A percentile compares a stretch with the other conserved stretches of the same genome.
phyloP scores from a whole-genome alignment of 2,329 filamentous ascomycete genomes.

The Podosphaera leucotricha region DNA sequence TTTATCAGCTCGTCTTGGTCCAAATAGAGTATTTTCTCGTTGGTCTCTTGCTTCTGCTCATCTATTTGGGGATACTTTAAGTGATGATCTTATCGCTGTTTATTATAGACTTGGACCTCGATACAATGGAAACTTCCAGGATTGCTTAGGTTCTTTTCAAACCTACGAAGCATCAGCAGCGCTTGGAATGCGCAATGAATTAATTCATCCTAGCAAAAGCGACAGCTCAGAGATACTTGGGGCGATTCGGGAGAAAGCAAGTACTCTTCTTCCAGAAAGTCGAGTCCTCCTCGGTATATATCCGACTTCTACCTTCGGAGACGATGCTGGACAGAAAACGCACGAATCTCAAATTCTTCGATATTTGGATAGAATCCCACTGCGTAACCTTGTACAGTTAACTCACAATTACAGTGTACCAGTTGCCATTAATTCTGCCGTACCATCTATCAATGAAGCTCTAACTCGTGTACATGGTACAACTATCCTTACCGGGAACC shows the following conservation, averaged over 20 bases:
- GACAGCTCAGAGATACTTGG: slow-evolving; percentile 77
- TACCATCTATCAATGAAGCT: slow-evolving; percentile 73
- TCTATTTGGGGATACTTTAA: slow-evolving; percentile 66
- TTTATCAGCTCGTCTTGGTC: slow-evolving; percentile 51
- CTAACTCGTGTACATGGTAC: slow-evolving; percentile 62
- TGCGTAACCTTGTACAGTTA: slow-evolving; percentile 41
- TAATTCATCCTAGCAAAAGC: slow-evolving; percentile 70
- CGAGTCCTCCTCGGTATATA: slow-evolving; percentile 67
- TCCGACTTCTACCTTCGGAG: slow-evolving; percentile 55
- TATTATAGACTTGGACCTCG: slow-evolving; percentile 73
- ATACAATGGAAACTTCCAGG: slow-evolving; percentile 91
- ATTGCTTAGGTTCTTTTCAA: slow-evolving; percentile 84
- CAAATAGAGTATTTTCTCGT: slow-evolving; percentile 48
- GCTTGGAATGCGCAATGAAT: slow-evolving; percentile 75
- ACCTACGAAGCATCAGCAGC: slow-evolving; percentile 87
- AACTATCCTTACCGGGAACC: slow-evolving; percentile 59
- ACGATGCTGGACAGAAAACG: slow-evolving; percentile 48
- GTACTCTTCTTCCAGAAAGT: slow-evolving; percentile 55
- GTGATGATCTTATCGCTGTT: slow-evolving; percentile 78
- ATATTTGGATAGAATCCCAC: slow-evolving; percentile 49
- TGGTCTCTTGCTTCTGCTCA: slow-evolving; percentile 85
- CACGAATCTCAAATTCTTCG: slow-evolving; percentile 55
- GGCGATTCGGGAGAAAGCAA: slow-evolving; percentile 69
- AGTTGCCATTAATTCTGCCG: slow-evolving; percentile 68
- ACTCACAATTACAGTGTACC: slow-evolving; percentile 52